phyloP scores from a whole-genome alignment of 345 rosid species.

The Lenwebbia sp. region DNA sequence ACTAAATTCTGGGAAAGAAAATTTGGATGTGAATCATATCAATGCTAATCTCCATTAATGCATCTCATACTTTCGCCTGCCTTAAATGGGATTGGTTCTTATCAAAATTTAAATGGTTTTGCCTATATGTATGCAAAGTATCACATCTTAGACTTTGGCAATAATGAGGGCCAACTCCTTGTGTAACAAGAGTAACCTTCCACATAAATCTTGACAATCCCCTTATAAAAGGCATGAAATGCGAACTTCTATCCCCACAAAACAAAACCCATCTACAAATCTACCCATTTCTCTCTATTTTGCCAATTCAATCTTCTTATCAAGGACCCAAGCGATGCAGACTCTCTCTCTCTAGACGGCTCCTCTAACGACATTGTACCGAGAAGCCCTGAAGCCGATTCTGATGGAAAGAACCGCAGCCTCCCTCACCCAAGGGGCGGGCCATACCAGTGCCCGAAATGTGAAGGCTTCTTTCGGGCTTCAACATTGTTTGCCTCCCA shows the following conservation, averaged over 20 bases:
- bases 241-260: not conserved
- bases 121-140: not conserved
- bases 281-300: not conserved
- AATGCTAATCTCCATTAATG: not conserved
- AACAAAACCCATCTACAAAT: not conserved
- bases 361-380: not conserved
- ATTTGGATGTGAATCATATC: not conserved
- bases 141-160: not conserved
- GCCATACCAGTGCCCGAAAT: slow-evolving; percentile 17
- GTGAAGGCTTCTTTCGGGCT: not conserved
- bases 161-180: not conserved
- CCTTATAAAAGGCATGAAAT: not conserved
- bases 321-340: not conserved
- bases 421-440: slow-evolving; percentile 11
- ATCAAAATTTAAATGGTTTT: not conserved
- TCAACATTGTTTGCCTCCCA: slow-evolving; percentile 25
- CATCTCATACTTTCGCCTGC: not conserved
- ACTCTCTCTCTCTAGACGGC: not conserved
- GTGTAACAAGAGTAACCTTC: not conserved
- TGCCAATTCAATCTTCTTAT: not conserved
- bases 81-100: not conserved
- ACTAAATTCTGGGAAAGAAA: not conserved
- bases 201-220: not conserved
- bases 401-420: slow-evolving; percentile 18
- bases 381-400: not conserved